Evolutionary conservation across 495 filamentous ascomycete genomes (phyloP), one percentile per base, ranked within the genome.

Genomic region (Hypoxylon cercidicola): DNA sequence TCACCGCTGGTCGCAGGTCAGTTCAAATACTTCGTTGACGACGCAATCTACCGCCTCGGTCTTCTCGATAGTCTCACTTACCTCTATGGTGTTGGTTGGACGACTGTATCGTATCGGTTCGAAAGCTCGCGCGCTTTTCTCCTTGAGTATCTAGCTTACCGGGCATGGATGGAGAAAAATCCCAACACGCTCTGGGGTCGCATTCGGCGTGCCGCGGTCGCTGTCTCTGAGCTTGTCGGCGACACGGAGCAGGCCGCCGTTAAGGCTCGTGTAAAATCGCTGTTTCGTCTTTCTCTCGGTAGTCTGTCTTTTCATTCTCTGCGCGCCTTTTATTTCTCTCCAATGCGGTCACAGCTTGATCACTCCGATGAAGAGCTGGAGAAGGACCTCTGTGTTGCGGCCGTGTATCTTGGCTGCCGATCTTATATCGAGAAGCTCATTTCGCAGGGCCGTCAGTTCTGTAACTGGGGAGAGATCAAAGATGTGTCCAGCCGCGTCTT

Each of bases 11-110:
- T 46, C 39, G 28, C 30, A 62, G 59, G 59, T 18, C 59, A 49
- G 13, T 55, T 62, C 18, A 55, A 41, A 18, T 1, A 39, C 30
- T 62, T 47, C 18, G 21, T 62, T 43, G 59, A 62, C 18, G 16
- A 55, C n/a, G 13, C 41, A n/a, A 55, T 62, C 18, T 37, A 40
- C 19, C 40, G 49, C 30, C 43, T 49, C 20, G 40, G 19, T 20
- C 41, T 55, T 52, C 13, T 55, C n/a, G 48, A 46, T 12, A 20
- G 13, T 13, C 32, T 19, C 30, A 13, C 8, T 12, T 25, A n/a
- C n/a, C n/a, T n/a, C 11, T 12, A 23, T 43, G 19, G 20, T 13
- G 32, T 40, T 32, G 12, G 20, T 19, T 25, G 18, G 3, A 39
- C 16, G 37, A 12, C 25, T 34, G 5, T 44, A 4, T 18, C 28